Base-by-base conservation (phyloP, 2,329 filamentous ascomycete genomes). In the Penicillium sp. region DNA sequence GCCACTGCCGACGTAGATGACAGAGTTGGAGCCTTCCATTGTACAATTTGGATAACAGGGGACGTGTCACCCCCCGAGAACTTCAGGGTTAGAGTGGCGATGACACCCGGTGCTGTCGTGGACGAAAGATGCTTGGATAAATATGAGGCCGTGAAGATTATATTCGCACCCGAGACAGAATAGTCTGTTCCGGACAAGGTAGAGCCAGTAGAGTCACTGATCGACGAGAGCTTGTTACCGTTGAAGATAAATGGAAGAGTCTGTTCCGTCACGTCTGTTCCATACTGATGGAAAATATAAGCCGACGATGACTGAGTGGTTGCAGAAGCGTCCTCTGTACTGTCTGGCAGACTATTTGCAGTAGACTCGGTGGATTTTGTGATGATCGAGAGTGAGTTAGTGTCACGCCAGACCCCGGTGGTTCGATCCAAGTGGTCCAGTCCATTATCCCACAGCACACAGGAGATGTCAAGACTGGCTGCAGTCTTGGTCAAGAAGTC, bases 371-470 rank as follows among this genome's bases (percentile, higher is more conserved):
- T 66, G 0, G 74, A 74, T 35, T 73, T 72, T 15, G 69, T 60
- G 41, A 79, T 65, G 51, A 82, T 75, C 6, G 72, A 65, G 4
- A 77, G 60, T 0, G 72, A 70, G 0, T 74, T 70, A 0, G 69
- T 64, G 53, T 83, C 80, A 17, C 74, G 68, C 77, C 77, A 82
- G 2, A 59, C 56, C 40, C 72, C 69, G 0, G 72, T 67, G 2
- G 64, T 64, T 33, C 79, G 75, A 56, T 82, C 69, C 10, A 81
- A 68, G 35, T 78, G 75, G 55, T 81, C 79, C 2, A 70, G 60
- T 0, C 79, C 78, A 51, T 81, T 82, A 58, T 83, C 80, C 80
- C 79, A 83, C 6, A 82, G 61, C 1, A 81, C 67, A 3, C 74
- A 70, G 1, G 74, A 64, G 7, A 76, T 77, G 53, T 75, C 69